Base-by-base conservation (phyloP, 306 rosid species). In the Dicorynia guianensis region DNA sequence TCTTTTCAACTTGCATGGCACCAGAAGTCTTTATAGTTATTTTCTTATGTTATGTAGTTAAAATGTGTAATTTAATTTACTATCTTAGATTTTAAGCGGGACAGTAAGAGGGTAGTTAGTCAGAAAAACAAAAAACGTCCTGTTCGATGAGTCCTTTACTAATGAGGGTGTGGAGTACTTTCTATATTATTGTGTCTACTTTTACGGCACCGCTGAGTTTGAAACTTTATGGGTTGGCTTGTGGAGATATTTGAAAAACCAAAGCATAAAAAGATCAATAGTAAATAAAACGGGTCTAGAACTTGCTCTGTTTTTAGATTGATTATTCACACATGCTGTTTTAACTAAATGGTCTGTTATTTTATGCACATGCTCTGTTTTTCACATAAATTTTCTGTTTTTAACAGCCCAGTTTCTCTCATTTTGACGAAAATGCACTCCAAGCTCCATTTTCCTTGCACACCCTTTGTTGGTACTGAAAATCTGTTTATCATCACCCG, bases 211-310 rank as follows among this genome's bases (percentile, higher is more conserved):
- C 0, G 66, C 74, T 14, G 75, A 65, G 34, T 4, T 60, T 35
- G 91, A 89, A 5, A 86, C 93, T 53, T 61, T 73, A 72, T 92
- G 4, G 91, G 87, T 17, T 88, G 81, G 82, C 85, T 89, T 35
- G 87, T 92, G 50, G 39, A 54, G 67, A 67, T 92, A 19, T 88
- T 5, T 53, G 90, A 90, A 73, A 87, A 15, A 2, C 77, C 81
- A 6, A 6, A 6, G 9, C 80, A 40, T 11, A 68, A 54, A 61
- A 89, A 72, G 87, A 50, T 61, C n/a, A n/a, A n/a, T n/a, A n/a
- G n/a, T n/a, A n/a, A n/a, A n/a, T n/a, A n/a, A n/a, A n/a, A n/a
- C n/a, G n/a, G n/a, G n/a, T n/a, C n/a, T n/a, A n/a, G n/a, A n/a
- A n/a, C n/a, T n/a, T n/a, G n/a, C n/a, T n/a, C n/a, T n/a, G n/a